A percentile compares a stretch with the other conserved stretches of the same genome.
Evolutionary conservation across 306 rosid genomes (phyloP).

Genomic region (Trifolium subterraneum): DNA sequence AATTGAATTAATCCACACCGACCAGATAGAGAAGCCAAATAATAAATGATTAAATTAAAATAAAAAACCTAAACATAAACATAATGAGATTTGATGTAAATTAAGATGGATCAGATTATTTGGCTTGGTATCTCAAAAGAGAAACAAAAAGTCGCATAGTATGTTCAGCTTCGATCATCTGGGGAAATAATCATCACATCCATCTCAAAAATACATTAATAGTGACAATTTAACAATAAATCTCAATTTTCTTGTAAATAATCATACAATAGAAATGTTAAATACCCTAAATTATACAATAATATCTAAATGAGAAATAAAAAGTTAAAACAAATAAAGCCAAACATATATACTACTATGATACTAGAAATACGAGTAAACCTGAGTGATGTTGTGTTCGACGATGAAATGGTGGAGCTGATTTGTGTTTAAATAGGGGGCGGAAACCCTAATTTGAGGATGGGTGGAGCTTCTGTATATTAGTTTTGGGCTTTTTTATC

Average conservation of each 20-base stretch:
- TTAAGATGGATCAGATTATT: slow-evolving; percentile 67
- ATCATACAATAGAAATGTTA: too few species aligned
- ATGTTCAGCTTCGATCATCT: slow-evolving; percentile 62
- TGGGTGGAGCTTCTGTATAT: background rate
- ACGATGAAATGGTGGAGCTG: background rate
- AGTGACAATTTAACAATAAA: too few species aligned
- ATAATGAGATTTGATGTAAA: background rate
- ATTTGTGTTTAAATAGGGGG: background rate
- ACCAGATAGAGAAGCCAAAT: slow-evolving; percentile 83
- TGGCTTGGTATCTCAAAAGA: slow-evolving; percentile 71
- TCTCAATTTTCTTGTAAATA: too few species aligned
- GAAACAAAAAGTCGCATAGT: slow-evolving; percentile 62
- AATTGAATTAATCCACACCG: slow-evolving; percentile 72
- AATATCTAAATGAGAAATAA: too few species aligned
- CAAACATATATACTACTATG: background rate
- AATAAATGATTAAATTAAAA: too few species aligned
- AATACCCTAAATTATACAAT: too few species aligned
- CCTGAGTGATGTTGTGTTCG: background rate
- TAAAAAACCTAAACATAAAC: background rate
- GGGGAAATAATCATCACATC: slow-evolving; percentile 69
- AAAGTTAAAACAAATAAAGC: too few species aligned
- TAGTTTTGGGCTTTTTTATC: background rate
- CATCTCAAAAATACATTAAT: slow-evolving; percentile 27
- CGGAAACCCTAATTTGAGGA: slow-evolving; percentile 1
- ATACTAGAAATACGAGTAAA: background rate